Base-by-base conservation (phyloP, 2,329 filamentous ascomycete species). In the Paecilomyces dactylethromorphus region DNA sequence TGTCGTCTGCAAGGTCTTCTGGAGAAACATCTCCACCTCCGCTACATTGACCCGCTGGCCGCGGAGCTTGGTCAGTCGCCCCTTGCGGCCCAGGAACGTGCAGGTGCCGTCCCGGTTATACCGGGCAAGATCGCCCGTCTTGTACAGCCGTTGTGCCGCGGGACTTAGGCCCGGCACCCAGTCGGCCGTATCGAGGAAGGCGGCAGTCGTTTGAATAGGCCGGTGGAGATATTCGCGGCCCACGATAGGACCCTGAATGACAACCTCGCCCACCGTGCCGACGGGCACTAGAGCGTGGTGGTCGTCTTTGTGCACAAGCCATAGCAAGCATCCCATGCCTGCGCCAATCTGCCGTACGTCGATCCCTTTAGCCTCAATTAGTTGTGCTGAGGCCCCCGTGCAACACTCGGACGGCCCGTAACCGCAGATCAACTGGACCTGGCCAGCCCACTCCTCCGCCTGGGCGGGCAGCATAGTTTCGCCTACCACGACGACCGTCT, bases 171-270 rank as follows among this genome's bases (percentile, higher is more conserved):
- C 13, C 3, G 33, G 49, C 45, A 61, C 22, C 62, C 62, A 64
- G 3, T 11, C 13, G 13, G 60, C 61, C 21, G 59, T 49, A 8
- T 60, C 4, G 66, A 66, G 56, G 67, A 75, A 54, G n/a, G 58
- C 45, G 33, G 33, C 33, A 33, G 56, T 59, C 45, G 72, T 78
- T 54, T 68, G 66, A 2, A 65, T 63, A 15, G 64, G 62, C 22
- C 70, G 62, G 31, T 70, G 65, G 2, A 77, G 59, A 58, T 78
- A 78, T 4, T 66, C 75, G 4, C 65, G 62, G 4, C 66, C 72
- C 33, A 39, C 33, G 33, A 39, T 39, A 8, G 33, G 33, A 15
- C 33, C 33, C 33, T 39, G 8, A 15, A 39, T 15, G 33, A 39
- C 8, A 8, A 39, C 8, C 15, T 39, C 33, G 8, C 33, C 33